Conservation (phyloP, 169 alveolate genomes). For the Plasmodium blacklocki region DNA sequence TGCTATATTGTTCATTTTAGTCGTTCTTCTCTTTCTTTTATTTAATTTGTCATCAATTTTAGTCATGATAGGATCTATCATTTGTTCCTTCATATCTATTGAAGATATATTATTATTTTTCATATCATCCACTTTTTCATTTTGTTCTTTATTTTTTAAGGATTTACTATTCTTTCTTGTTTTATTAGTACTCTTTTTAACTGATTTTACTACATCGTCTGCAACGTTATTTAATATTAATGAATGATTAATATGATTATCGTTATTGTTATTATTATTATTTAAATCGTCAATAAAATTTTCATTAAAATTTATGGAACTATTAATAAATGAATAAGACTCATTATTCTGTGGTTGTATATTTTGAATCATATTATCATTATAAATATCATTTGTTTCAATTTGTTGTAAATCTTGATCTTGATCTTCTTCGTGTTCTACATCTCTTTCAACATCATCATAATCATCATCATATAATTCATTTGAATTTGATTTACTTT, state of each 20-base stretch:
- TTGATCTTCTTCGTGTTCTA: too few species aligned
- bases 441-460: not conserved
- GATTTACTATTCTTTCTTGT: conserved; percentile 1
- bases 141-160: not conserved
- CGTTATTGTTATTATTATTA: not conserved
- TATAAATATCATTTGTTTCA: too few species aligned
- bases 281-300: not conserved
- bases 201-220: too few species aligned
- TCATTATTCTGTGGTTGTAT: conserved; percentile 4
- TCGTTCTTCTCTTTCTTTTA: too few species aligned
- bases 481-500: conserved; percentile 27
- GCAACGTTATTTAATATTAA: too few species aligned
- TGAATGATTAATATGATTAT: not conserved
- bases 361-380: too few species aligned
- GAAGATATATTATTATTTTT: not conserved
- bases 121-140: not conserved
- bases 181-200: not conserved
- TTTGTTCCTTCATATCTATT: not conserved
- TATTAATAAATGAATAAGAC: not conserved
- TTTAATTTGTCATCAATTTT: too few species aligned
- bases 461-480: conserved; percentile 19
- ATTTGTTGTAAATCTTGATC: too few species aligned
- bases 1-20: too few species aligned
- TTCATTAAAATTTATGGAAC: not conserved
- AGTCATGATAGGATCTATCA: too few species aligned